phyloP scores from a whole-genome alignment of 306 rosid genomes.

The Casuarina cunninghamiana region DNA sequence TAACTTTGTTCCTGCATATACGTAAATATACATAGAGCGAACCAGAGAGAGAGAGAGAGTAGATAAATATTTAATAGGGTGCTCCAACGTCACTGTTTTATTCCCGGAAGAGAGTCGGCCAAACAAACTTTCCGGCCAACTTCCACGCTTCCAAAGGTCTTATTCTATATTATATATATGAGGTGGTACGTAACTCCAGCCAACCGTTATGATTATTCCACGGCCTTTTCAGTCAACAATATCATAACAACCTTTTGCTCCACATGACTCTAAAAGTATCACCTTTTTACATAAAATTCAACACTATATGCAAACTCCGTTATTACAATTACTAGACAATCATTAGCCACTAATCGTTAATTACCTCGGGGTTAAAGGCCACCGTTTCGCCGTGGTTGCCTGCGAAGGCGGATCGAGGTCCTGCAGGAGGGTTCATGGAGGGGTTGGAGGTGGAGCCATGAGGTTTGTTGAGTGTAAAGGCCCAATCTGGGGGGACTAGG shows the following conservation, averaged over 20 bases:
- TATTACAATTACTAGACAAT: conserved; percentile 1
- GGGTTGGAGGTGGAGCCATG: conserved; percentile 22
- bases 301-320: not conserved
- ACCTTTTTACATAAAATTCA: not conserved
- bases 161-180: conserved; percentile 30
- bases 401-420: conserved; percentile 18
- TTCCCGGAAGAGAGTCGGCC: conserved; percentile 59
- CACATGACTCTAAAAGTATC: conserved; percentile 34
- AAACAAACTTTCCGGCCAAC: conserved; percentile 80
- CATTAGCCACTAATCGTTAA: conserved; percentile 6
- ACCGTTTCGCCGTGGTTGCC: conserved; percentile 25
- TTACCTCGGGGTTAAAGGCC: conserved; percentile 59
- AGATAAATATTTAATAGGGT: conserved; percentile 37
- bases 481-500: conserved; percentile 31
- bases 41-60: not conserved
- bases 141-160: conserved; percentile 33
- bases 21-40: not conserved
- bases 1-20: no score
- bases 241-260: conserved; percentile 56
- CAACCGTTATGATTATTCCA: conserved; percentile 69
- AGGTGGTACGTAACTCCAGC: conserved; percentile 52
- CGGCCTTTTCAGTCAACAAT: conserved; percentile 68
- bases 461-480: conserved; percentile 39
- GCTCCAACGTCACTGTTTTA: conserved; percentile 57
- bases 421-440: conserved; percentile 12